Base-by-base conservation (phyloP, 176 grass and related monocot genomes). In the Hordeum marinum region DNA sequence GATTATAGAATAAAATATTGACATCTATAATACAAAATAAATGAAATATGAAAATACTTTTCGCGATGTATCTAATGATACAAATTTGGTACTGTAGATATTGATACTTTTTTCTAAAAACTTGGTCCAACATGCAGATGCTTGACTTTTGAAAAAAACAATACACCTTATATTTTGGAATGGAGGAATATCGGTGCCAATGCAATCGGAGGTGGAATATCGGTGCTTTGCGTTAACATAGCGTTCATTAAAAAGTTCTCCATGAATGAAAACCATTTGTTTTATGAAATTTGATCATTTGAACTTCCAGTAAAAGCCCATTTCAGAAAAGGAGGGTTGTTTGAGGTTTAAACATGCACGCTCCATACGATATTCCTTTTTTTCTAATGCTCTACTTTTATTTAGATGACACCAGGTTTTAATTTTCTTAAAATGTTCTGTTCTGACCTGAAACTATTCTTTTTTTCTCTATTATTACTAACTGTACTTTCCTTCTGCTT, bases 401-500 rank as follows among this genome's bases (percentile, higher is more conserved):
- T 88, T 32, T 48, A 82, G 50, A 75, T 34, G 3, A 11, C 14
- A 70, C 1, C n/a, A 23, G 80, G 11, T 55, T 48, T 66, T 81
- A 41, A 24, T 7, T 75, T 63, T 7, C 74, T 61, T 26, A 8
- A 18, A 83, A 37, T 32, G 50, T 76, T 69, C 5, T 71, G 0
- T 23, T 3, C 27, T 79, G 18, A 8, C 35, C 12, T 20, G 11
- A 61, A 72, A 80, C 25, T 42, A 63, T 31, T 79, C 72, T 45
- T 3, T 8, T 18, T 75, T 68, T 1, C 6, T 46, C 59, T 13
- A n/a, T 1, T 21, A 64, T 68, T 45, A 63, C 60, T 80, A 78
- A 85, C 25, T 48, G 4, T 76, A 34, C 11, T 15, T 80, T 63
- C 60, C 70, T 80, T 73, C 63, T 89, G 37, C 11, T 61, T 80